These are phyloP conservation scores for Sinapis alba DNA, from an alignment of 441 rosid species.

Conservation along the genomic window DNA sequence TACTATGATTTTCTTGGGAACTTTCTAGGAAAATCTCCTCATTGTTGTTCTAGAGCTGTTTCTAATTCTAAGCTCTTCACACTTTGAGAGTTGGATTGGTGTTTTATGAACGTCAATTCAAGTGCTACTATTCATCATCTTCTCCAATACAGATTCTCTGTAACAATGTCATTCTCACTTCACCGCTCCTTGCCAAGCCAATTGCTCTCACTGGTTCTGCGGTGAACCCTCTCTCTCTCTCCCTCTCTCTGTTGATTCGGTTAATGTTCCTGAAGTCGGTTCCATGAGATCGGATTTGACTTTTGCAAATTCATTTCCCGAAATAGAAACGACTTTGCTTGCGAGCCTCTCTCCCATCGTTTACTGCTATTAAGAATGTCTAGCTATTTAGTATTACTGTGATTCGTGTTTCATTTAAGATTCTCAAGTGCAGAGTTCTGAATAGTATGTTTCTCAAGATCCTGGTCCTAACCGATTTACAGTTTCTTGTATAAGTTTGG, in stretches of 20 bases:
- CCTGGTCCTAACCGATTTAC: no score
- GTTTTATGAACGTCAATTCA: no score
- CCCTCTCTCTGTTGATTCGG: not conserved
- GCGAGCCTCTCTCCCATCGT: conserved; percentile 1
- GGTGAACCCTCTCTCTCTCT: conserved; percentile 41
- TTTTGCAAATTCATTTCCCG: not conserved
- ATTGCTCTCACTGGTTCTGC: conserved; percentile 98
- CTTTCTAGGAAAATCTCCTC: no score
- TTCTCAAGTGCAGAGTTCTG: not conserved
- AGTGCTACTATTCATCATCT: no score
- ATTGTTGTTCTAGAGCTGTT: no score
- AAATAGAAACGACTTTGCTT: not conserved
- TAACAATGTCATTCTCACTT: conserved; percentile 76
- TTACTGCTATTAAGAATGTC: not conserved
- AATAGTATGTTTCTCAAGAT: not conserved
- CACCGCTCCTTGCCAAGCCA: conserved; percentile 82
- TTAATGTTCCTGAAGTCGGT: not conserved
- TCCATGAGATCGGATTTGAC: not conserved
- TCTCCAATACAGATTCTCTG: no score
- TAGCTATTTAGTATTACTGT: not conserved
- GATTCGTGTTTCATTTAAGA: not conserved
- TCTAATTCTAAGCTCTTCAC: no score
- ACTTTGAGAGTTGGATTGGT: no score
- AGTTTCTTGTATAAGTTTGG: not conserved
- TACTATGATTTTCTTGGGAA: no score